phyloP scores from a whole-genome alignment of 2,329 filamentous ascomycete species.

The Talaromyces sp. region DNA sequence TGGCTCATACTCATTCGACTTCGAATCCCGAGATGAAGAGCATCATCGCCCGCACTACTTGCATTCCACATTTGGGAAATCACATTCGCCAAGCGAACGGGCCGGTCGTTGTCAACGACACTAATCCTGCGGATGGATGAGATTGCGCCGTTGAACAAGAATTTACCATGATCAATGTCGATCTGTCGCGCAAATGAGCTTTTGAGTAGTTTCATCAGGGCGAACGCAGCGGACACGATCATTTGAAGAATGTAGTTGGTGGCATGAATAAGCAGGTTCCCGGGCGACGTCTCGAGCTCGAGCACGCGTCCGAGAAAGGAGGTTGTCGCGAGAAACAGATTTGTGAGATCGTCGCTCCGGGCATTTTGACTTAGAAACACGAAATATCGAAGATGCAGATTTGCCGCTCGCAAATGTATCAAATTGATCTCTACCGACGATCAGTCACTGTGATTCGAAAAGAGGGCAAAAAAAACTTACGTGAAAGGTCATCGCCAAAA shows the following conservation, averaged over 20 bases:
- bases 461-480: constrained; percentile 22
- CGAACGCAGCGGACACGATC: constrained; percentile 61
- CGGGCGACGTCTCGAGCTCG: constrained; percentile 41
- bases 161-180: constrained; percentile 52
- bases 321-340: constrained; percentile 45
- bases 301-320: constrained; percentile 46
- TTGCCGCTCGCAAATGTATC: constrained; percentile 46
- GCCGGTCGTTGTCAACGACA: constrained; percentile 59
- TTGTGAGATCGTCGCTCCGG: constrained; percentile 42
- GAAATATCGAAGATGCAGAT: constrained; percentile 45
- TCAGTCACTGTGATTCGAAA: neutral
- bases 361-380: constrained; percentile 45
- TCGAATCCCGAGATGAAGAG: constrained; percentile 58
- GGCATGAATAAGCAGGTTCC: constrained; percentile 50
- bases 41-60: constrained; percentile 34
- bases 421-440: constrained; percentile 38
- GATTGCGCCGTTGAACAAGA: constrained; percentile 56
- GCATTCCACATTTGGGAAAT: constrained; percentile 62
- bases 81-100: constrained; percentile 60
- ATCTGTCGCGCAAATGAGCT: constrained; percentile 57
- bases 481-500: constrained; percentile 36
- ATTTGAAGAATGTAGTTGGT: constrained; percentile 63
- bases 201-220: constrained; percentile 61
- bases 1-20: constrained; percentile 64
- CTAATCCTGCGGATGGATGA: constrained; percentile 57